Evolutionary conservation across 2,329 filamentous ascomycete species (phyloP).

Genomic region (Phialophora verrucosa): DNA sequence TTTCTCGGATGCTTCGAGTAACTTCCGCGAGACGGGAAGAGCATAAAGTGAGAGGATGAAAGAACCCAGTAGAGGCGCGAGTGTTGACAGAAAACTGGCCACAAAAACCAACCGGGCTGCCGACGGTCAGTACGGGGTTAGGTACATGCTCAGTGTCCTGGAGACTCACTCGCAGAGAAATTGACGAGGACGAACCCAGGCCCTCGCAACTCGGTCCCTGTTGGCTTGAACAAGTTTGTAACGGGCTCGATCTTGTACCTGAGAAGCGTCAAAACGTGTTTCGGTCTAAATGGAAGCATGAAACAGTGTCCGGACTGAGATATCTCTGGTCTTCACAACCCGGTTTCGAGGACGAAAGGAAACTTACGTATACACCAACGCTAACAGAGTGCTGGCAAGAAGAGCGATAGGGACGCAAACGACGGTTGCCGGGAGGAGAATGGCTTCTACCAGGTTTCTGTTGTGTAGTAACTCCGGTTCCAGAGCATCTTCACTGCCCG

Average conservation of each 20-base stretch:
- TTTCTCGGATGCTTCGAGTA: constrained; percentile 15
- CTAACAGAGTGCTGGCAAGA: constrained; percentile 23
- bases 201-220: neutral
- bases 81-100: constrained; percentile 26
- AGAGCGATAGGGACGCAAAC: constrained; percentile 30
- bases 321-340: no score
- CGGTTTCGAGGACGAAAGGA: neutral
- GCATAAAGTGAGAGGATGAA: constrained; percentile 27
- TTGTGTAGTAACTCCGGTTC: neutral
- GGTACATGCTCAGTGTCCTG: neutral
- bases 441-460: constrained; percentile 6
- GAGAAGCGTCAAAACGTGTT: neutral
- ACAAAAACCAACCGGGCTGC: constrained; percentile 28
- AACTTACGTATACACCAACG: constrained; percentile 20
- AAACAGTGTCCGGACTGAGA: neutral
- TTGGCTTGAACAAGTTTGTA: constrained; percentile 1
- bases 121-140: neutral
- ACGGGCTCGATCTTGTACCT: constrained; percentile 17
- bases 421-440: constrained; percentile 23
- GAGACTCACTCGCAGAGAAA: constrained; percentile 29
- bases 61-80: constrained; percentile 31
- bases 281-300: neutral
- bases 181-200: constrained; percentile 27
- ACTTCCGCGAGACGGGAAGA: constrained; percentile 17
- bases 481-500: neutral